A percentile compares a stretch with the other conserved stretches of the same genome.
Evolutionary conservation across 2,329 filamentous ascomycete genomes (phyloP).

Genomic region (Colletotrichum nymphaeae): DNA sequence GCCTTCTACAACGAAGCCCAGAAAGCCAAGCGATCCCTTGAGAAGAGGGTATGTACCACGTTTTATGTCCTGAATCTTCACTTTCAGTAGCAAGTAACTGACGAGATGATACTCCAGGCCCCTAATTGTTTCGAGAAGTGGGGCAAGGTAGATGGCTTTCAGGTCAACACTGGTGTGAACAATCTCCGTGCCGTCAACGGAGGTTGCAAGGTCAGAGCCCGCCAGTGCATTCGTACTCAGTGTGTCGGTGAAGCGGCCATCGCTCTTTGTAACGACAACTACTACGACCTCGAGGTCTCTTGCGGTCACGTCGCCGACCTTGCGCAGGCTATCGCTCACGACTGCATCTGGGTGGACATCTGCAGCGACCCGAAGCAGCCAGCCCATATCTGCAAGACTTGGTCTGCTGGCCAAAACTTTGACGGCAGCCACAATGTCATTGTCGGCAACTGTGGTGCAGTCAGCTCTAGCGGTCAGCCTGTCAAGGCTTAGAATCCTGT

Average conservation of each 20-base stretch:
- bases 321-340: background rate
- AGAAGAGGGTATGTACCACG: background rate
- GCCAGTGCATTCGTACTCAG: constrained; percentile 11
- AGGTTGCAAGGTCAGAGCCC: constrained; percentile 4
- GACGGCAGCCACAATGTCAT: background rate
- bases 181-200: background rate
- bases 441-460: background rate
- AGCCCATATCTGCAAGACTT: background rate
- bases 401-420: background rate
- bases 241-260: background rate
- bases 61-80: background rate
- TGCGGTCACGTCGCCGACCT: constrained; percentile 5
- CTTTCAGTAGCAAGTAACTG: background rate
- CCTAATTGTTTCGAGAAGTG: background rate
- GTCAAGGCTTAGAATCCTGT: background rate
- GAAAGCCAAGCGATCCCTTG: background rate
- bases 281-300: constrained; percentile 4
- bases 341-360: background rate
- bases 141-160: constrained; percentile 1
- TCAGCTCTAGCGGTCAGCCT: constrained; percentile 2
- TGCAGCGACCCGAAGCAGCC: background rate
- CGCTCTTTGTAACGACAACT: constrained; percentile 14
- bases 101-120: background rate
- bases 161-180: background rate
- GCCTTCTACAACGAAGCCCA: background rate